Conservation (phyloP, 768 basidiomycete species). For the Trametes coccinea region DNA sequence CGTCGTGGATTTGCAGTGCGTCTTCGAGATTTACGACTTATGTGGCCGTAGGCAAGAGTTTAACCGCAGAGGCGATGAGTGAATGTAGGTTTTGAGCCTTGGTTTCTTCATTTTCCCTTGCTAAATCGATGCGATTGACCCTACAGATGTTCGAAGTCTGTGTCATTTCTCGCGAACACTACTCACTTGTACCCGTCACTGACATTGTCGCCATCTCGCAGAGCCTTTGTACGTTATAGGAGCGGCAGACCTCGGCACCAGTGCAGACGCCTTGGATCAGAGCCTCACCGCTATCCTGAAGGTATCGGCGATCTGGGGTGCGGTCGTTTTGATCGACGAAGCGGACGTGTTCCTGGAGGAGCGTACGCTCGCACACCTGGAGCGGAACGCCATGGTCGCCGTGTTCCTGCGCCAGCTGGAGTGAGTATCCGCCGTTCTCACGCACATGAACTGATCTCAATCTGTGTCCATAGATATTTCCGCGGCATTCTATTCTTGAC, state of each 20-base stretch:
- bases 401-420: slow-evolving; percentile 43
- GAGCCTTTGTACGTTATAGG: slow-evolving; percentile 38
- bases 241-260: slow-evolving; percentile 38
- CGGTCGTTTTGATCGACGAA: slow-evolving; percentile 38
- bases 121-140: background rate
- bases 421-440: slow-evolving; percentile 5
- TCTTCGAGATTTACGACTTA: background rate
- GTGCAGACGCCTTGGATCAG: slow-evolving; percentile 33
- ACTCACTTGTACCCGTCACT: background rate
- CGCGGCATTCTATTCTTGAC: slow-evolving; percentile 43
- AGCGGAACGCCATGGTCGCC: slow-evolving; percentile 72
- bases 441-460: too few species aligned
- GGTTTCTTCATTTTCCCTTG: background rate
- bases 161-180: background rate
- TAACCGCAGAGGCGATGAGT: slow-evolving; percentile 39
- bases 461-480: slow-evolving; percentile 27
- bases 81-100: slow-evolving; percentile 30
- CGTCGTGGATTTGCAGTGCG: background rate
- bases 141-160: slow-evolving; percentile 28
- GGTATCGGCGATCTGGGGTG: slow-evolving; percentile 36
- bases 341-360: slow-evolving; percentile 76
- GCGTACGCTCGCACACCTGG: slow-evolving; percentile 61
- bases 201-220: background rate
- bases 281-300: slow-evolving; percentile 34
- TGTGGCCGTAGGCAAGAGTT: slow-evolving; percentile 29